Conservation (phyloP, 2,329 filamentous ascomycete species). For the Diplodia seriata region DNA sequence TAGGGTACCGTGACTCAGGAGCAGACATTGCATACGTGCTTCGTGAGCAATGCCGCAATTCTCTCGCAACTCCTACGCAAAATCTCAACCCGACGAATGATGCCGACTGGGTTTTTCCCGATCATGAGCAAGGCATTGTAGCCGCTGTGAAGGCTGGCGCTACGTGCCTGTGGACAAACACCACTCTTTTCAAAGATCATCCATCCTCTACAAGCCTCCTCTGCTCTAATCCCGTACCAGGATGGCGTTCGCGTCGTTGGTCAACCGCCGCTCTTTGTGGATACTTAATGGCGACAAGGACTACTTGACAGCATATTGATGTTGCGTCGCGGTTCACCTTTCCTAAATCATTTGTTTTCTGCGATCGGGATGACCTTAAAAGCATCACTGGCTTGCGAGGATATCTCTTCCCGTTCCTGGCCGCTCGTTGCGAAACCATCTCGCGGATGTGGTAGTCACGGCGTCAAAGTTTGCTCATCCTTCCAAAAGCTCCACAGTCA, state of each 20-base stretch:
- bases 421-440: constrained; percentile 59
- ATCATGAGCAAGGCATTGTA: constrained; percentile 96
- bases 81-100: constrained; percentile 63
- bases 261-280: constrained; percentile 56
- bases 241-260: constrained; percentile 51
- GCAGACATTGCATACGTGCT: constrained; percentile 58
- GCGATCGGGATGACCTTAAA: too few species aligned
- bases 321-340: constrained; percentile 47
- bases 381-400: constrained; percentile 28
- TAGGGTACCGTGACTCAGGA: constrained; percentile 59
- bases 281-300: constrained; percentile 61
- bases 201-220: constrained; percentile 58
- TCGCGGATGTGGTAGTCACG: constrained; percentile 58
- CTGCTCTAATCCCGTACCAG: constrained; percentile 41
- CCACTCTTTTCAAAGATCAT: constrained; percentile 57
- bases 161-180: constrained; percentile 60
- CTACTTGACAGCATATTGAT: constrained; percentile 54
- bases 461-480: constrained; percentile 55
- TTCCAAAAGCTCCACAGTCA: constrained; percentile 47
- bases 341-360: constrained; percentile 36
- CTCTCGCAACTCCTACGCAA: constrained; percentile 44
- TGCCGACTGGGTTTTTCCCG: constrained; percentile 92
- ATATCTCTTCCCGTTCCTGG: constrained; percentile 33
- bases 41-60: constrained; percentile 39
- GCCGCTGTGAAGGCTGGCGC: constrained; percentile 95